Base-by-base conservation (phyloP, 176 grass and related monocot genomes). In the Chrysopogon serrulatus region DNA sequence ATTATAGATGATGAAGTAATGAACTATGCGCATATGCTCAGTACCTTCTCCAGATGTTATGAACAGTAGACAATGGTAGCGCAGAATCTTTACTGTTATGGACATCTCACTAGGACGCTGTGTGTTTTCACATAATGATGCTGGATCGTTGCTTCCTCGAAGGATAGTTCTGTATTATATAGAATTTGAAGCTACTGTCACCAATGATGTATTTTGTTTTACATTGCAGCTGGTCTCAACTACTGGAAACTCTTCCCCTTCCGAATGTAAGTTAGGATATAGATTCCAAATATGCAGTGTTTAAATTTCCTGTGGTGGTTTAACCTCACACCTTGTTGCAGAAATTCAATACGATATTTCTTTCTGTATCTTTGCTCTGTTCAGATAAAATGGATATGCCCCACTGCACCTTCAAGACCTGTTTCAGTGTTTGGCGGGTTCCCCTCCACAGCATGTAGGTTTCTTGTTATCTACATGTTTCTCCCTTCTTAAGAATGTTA, bases 321-420 rank as follows among this genome's bases (percentile, higher is more conserved):
- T 53, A 16, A 36, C 9, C 51, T 69, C 21, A 30, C 16, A 62
- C 17, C 7, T 63, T 45, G 0, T 59, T 71, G 1, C 51, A 45
- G 44, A 78, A 78, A 30, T 78, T 3, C 49, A 49, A 13, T 61
- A 44, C 0, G 12, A 4, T 23, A 30, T 33, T 51, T 21, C n/a
- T 36, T 57, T 30, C 28, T 24, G 31, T 8, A 62, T 65, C 68
- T 68, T 39, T 82, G n/a, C 56, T 73, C 39, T 65, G 16, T 65
- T 87, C 91, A 98, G 92, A 93, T 98, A 88, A 98, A 98, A 92
- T 98, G 96, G 96, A 98, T 98, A 75, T 98, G 92, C 73, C 96
- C 96, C 68, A 98, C 96, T 61, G 91, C 96, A 0, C 96, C 96
- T 82, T 83, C 91, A 16, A 85, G 96, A 48, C 93, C 96, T 0